Evolutionary conservation across 2,329 filamentous ascomycete species (phyloP).

Genomic region (Penicillium paneum): DNA sequence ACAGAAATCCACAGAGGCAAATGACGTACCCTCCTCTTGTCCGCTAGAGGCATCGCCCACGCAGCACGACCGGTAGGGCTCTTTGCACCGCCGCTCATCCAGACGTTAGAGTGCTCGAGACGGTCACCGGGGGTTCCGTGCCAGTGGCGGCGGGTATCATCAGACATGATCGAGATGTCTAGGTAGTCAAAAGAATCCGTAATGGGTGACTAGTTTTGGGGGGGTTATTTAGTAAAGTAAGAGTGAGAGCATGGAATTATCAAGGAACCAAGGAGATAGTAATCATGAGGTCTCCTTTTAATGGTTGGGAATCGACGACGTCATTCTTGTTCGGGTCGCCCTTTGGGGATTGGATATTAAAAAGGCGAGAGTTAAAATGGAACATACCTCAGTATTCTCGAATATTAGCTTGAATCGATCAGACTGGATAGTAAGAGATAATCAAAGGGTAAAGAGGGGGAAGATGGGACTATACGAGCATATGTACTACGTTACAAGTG

Average conservation of each 20-base stretch:
- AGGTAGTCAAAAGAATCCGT: constrained; percentile 6
- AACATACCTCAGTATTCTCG: background rate
- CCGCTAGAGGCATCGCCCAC: constrained; percentile 20
- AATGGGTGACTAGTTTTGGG: background rate
- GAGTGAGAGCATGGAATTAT: background rate
- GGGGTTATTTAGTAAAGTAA: background rate
- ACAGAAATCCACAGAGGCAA: background rate
- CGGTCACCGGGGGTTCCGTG: constrained; percentile 34
- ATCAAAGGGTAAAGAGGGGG: background rate
- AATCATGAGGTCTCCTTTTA: background rate
- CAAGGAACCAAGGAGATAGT: background rate
- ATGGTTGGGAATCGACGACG: constrained; percentile 21
- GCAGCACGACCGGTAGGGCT: constrained; percentile 22
- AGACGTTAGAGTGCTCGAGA: constrained; percentile 37
- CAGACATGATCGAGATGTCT: constrained; percentile 20
- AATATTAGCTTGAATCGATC: background rate
- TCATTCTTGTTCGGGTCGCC: constrained; percentile 14
- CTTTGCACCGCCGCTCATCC: constrained; percentile 33
- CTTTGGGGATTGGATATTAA: background rate
- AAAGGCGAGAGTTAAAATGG: background rate
- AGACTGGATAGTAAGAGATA: background rate
- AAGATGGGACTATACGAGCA: background rate
- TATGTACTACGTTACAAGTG: background rate
- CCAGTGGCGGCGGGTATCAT: constrained; percentile 33
- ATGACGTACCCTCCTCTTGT: constrained; percentile 29